Conservation (phyloP, 2,329 filamentous ascomycete genomes). For the Colletotrichum sp. region DNA sequence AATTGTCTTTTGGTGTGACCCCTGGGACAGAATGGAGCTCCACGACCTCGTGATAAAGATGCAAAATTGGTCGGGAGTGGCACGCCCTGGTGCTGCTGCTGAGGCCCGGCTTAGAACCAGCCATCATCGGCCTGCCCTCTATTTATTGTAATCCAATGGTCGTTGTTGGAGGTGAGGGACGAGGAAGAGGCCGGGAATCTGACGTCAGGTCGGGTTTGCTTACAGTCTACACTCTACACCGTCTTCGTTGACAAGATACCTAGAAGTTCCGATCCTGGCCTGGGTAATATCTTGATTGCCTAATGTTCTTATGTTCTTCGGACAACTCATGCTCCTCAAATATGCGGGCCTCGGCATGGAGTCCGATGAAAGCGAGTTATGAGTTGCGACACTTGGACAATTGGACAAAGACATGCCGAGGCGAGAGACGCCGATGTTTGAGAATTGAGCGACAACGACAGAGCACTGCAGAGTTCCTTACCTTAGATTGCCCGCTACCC, state of each 20-base stretch:
- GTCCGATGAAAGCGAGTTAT: background rate
- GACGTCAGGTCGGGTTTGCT: background rate
- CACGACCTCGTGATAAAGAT: background rate
- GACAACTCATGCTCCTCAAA: background rate
- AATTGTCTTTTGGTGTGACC: background rate
- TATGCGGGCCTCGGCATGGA: background rate
- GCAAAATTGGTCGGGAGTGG: background rate
- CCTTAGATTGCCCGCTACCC: background rate
- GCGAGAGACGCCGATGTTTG: background rate
- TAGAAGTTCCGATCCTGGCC: background rate
- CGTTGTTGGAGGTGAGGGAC: background rate
- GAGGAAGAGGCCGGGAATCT: background rate
- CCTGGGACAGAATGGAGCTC: background rate
- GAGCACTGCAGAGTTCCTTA: background rate
- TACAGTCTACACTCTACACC: background rate
- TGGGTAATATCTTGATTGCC: background rate
- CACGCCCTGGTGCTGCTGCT: background rate
- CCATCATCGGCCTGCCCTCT: background rate
- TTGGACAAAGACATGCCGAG: background rate
- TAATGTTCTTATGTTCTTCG: background rate
- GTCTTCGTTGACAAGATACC: background rate
- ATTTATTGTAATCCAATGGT: background rate
- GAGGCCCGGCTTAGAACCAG: background rate
- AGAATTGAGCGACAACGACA: background rate
- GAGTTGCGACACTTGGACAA: background rate